A percentile compares a stretch with the other conserved stretches of the same genome.
These are phyloP conservation scores for Hortiboletus flavorubellus DNA, from an alignment of 768 basidiomycete genomes.

Conservation along the genomic window DNA sequence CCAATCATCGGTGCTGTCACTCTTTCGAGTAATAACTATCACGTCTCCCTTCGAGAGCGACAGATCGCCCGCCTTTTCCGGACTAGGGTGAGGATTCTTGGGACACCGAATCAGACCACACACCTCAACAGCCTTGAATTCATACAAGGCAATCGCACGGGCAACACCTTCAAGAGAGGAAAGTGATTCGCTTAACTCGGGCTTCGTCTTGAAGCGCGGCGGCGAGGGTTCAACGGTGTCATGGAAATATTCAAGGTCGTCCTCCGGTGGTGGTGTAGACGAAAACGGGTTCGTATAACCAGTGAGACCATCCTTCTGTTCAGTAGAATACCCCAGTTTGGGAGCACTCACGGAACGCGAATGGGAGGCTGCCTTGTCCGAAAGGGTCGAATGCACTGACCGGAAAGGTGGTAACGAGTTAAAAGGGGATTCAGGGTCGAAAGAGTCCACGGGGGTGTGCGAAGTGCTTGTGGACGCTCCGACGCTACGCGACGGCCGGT, in stretches of 20 bases:
- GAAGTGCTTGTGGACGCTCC: constrained; percentile 7
- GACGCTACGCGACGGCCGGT: constrained; percentile 18
- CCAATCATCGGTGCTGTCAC: constrained; percentile 74
- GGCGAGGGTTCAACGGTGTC: constrained; percentile 13
- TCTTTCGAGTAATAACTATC: constrained; percentile 65
- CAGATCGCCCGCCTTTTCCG: constrained; percentile 63
- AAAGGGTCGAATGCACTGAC: constrained; percentile 30
- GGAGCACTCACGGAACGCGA: constrained; percentile 36
- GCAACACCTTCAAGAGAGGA: constrained; percentile 58
- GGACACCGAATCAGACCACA: constrained; percentile 9
- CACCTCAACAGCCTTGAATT: constrained; percentile 73
- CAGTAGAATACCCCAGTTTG: constrained; percentile 15
- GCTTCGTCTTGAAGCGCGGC: constrained; percentile 44
- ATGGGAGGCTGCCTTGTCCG: constrained; percentile 30
- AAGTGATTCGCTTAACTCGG: constrained; percentile 48
- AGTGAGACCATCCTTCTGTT: not conserved
- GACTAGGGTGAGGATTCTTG: constrained; percentile 3
- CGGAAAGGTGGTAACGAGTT: constrained; percentile 35
- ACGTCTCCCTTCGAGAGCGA: constrained; percentile 76
- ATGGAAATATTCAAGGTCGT: constrained; percentile 13
- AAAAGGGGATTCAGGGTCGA: constrained; percentile 35
- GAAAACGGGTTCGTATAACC: constrained; percentile 30
- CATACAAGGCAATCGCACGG: constrained; percentile 70
- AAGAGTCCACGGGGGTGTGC: constrained; percentile 23
- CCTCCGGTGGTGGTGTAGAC: constrained; percentile 21